phyloP scores from a whole-genome alignment of 1,284 basidiomycete genomes.

The Vanrija sp. region DNA sequence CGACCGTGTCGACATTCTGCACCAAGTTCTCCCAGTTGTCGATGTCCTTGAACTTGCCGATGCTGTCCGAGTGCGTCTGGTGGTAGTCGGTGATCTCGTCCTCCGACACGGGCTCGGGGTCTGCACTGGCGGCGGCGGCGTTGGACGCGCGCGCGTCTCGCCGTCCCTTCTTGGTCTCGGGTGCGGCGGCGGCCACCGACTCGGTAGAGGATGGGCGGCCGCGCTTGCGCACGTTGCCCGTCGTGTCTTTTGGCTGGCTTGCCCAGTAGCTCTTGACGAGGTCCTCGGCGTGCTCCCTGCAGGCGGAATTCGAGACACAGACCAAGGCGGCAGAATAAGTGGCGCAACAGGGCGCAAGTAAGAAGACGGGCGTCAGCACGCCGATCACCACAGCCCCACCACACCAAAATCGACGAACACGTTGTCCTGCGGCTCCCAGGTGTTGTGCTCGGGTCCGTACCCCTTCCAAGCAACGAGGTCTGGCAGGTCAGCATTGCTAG shows the following conservation, averaged over 20 bases:
- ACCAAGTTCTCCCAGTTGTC: constrained; percentile 45
- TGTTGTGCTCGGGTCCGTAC: constrained; percentile 30
- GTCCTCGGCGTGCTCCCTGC: constrained; percentile 35
- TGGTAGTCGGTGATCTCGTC: constrained; percentile 48
- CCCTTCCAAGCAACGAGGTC: constrained; percentile 49
- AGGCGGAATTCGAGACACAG: neutral
- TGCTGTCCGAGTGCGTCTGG: constrained; percentile 32
- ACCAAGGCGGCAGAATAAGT: too few relatives aligned
- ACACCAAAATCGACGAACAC: constrained; percentile 31
- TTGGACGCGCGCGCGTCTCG: too few relatives aligned
- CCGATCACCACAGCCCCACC: neutral
- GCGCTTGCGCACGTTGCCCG: constrained; percentile 18
- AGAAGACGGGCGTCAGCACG: neutral
- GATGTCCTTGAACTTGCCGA: constrained; percentile 36
- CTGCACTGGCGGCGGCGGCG: neutral
- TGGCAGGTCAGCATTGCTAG: constrained; percentile 8
- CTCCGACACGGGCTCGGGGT: constrained; percentile 7
- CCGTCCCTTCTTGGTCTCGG: too few relatives aligned
- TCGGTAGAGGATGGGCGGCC: constrained; percentile 45
- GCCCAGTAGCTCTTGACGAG: constrained; percentile 39
- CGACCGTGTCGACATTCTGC: constrained; percentile 37
- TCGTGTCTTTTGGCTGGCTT: constrained; percentile 15
- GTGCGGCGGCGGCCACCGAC: neutral
- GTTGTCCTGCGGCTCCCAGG: constrained; percentile 45
- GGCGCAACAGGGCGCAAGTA: too few relatives aligned